phyloP scores from a whole-genome alignment of 768 basidiomycete genomes.

The Rhizopogon roseolus region DNA sequence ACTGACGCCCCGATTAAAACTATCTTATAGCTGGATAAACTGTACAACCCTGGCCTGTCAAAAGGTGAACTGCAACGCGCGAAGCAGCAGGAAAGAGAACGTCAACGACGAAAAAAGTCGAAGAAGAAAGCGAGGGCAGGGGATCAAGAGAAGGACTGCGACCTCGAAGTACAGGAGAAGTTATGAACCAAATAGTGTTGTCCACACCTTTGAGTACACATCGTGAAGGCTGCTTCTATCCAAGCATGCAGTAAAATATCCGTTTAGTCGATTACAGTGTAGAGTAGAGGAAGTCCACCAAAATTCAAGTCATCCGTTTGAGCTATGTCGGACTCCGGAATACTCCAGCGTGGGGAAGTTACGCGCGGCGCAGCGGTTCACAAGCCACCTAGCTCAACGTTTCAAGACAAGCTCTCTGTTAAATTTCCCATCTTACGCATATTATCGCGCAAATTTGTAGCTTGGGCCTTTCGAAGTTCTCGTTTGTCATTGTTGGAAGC shows the following conservation, averaged over 20 bases:
- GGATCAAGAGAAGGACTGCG: slow-evolving; percentile 17
- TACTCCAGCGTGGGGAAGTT: slow-evolving; percentile 12
- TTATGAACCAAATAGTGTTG: slow-evolving; percentile 6
- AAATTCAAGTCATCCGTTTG: not conserved
- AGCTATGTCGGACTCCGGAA: slow-evolving; percentile 7
- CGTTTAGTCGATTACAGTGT: not conserved
- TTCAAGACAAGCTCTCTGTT: not conserved
- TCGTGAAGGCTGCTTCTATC: not conserved
- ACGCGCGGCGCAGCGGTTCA: not conserved
- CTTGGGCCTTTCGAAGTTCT: not conserved
- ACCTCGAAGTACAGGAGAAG: slow-evolving; percentile 3
- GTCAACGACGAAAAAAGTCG: slow-evolving; percentile 71
- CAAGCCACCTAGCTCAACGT: not conserved
- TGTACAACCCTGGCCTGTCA: slow-evolving; percentile 73
- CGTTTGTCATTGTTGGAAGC: not conserved
- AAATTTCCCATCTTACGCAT: not conserved
- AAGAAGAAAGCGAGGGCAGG: slow-evolving; percentile 50
- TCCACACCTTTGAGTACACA: not conserved
- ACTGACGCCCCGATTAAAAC: not conserved
- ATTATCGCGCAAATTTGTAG: not conserved
- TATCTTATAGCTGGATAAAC: slow-evolving; percentile 55
- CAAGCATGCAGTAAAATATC: no score
- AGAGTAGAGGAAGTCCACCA: not conserved
- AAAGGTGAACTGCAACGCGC: slow-evolving; percentile 65
- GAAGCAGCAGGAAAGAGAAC: slow-evolving; percentile 71